A percentile compares a stretch with the other conserved stretches of the same genome.
phyloP scores from a whole-genome alignment of 148 eudicot species.

The Cornus florida region DNA sequence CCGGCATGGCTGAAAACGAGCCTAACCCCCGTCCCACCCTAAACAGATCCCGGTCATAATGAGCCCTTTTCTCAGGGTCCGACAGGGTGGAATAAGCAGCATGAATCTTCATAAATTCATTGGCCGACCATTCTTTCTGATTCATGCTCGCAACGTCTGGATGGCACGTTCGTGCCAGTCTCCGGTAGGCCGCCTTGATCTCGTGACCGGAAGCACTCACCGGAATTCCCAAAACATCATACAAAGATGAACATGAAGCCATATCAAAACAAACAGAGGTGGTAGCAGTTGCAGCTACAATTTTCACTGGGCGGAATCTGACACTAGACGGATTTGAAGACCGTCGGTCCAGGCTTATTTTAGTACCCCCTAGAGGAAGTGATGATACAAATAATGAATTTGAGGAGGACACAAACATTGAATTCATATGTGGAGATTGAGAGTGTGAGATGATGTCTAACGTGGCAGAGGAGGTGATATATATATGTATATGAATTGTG shows the following conservation, averaged over 20 bases:
- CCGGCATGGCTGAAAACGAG: not conserved
- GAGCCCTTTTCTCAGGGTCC: constrained; percentile 21
- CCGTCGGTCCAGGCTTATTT: not conserved
- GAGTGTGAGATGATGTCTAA: not conserved
- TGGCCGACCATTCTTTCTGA: not conserved
- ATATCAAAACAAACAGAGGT: not conserved
- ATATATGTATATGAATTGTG: not conserved
- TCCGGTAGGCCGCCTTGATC: constrained; percentile 25
- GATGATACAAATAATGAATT: not conserved
- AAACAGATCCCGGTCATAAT: constrained; percentile 23
- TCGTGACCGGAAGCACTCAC: constrained; percentile 13
- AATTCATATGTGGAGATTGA: not conserved
- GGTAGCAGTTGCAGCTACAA: not conserved
- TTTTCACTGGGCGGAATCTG: not conserved
- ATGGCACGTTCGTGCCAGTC: constrained; percentile 24
- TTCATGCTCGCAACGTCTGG: constrained; percentile 19
- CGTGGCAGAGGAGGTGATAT: not conserved
- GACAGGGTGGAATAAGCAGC: constrained; percentile 26
- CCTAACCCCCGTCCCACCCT: not conserved
- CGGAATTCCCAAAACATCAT: constrained; percentile 24
- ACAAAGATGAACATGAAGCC: constrained; percentile 8
- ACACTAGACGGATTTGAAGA: not conserved
- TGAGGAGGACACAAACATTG: not conserved
- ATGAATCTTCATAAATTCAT: constrained; percentile 24
- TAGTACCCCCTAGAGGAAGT: not conserved